A percentile compares a stretch with the other conserved stretches of the same genome.
phyloP scores from a whole-genome alignment of 805 yeast species.

The Monosporozyma siamensis region DNA sequence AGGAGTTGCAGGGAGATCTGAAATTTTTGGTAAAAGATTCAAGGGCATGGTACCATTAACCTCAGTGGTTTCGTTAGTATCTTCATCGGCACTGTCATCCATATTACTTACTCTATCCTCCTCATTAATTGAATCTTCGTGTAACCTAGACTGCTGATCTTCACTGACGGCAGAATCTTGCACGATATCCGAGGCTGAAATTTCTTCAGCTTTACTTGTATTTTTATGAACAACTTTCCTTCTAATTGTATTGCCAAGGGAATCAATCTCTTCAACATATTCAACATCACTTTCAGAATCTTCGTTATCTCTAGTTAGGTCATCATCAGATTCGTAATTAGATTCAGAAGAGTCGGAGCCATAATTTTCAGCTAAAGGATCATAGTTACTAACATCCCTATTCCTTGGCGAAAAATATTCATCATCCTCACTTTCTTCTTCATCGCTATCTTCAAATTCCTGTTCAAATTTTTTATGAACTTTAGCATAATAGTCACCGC shows the following conservation, averaged over 20 bases:
- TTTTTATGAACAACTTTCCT: slow-evolving; percentile 11
- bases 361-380: slow-evolving; percentile 22
- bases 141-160: slow-evolving; percentile 7
- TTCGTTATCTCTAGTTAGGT: too few relatives aligned
- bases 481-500: slow-evolving; percentile 24
- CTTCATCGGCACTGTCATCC: slow-evolving; percentile 13
- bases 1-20: slow-evolving; percentile 31
- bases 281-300: slow-evolving; percentile 16
- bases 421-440: slow-evolving; percentile 13
- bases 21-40: slow-evolving; percentile 6
- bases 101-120: slow-evolving; percentile 11
- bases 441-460: slow-evolving; percentile 30
- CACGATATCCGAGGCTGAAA: slow-evolving; percentile 5
- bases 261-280: slow-evolving; percentile 23
- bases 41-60: slow-evolving; percentile 1
- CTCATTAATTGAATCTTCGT: slow-evolving; percentile 1
- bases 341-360: slow-evolving; percentile 10
- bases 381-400: slow-evolving; percentile 20
- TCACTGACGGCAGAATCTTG: slow-evolving; percentile 10
- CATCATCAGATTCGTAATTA: slow-evolving; percentile 10
- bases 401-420: slow-evolving; percentile 6
- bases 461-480: slow-evolving; percentile 26
- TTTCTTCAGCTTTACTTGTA: slow-evolving; percentile 7
- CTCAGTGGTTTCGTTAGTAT: slow-evolving; percentile 3
- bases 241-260: slow-evolving; percentile 27